These are phyloP conservation scores for Chalciporus sp. DNA, from an alignment of 1,284 basidiomycete species.

Conservation along the genomic window DNA sequence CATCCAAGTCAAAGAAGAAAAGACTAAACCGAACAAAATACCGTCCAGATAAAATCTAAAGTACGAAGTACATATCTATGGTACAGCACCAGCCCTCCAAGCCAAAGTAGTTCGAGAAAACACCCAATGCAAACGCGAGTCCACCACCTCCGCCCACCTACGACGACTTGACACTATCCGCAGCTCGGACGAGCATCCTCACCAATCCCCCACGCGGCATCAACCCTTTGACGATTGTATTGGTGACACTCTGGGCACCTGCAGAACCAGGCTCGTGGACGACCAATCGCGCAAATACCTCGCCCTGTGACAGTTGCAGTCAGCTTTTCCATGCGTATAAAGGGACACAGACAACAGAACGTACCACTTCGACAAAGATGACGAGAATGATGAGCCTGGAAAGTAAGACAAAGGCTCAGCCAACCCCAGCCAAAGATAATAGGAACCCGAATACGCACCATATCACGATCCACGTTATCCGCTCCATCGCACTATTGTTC, in stretches of 20 bases:
- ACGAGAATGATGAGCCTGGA: conserved; percentile 85
- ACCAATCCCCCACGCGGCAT: conserved; percentile 30
- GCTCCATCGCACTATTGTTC: conserved; percentile 88
- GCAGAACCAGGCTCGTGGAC: conserved; percentile 47
- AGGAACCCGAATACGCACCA: conserved; percentile 52
- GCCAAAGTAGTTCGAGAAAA: too few species aligned
- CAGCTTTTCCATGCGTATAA: neutral
- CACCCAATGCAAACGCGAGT: neutral
- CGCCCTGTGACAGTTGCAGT: conserved; percentile 49
- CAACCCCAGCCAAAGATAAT: neutral
- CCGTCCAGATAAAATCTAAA: too few species aligned
- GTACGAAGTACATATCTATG: too few species aligned
- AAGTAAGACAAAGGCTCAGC: neutral
- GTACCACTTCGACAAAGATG: conserved; percentile 78
- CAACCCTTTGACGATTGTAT: conserved; percentile 13
- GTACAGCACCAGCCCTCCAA: too few species aligned
- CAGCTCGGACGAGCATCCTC: conserved; percentile 22
- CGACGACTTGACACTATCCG: conserved; percentile 19
- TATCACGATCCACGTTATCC: conserved; percentile 96
- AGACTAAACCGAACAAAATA: too few species aligned
- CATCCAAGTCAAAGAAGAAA: too few species aligned
- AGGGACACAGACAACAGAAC: conserved; percentile 21
- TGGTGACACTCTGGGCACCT: conserved; percentile 4
- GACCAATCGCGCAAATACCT: conserved; percentile 80
- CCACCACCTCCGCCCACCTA: neutral